Conservation (phyloP, 2,329 filamentous ascomycete genomes). For the Amylocarpus encephaloides region DNA sequence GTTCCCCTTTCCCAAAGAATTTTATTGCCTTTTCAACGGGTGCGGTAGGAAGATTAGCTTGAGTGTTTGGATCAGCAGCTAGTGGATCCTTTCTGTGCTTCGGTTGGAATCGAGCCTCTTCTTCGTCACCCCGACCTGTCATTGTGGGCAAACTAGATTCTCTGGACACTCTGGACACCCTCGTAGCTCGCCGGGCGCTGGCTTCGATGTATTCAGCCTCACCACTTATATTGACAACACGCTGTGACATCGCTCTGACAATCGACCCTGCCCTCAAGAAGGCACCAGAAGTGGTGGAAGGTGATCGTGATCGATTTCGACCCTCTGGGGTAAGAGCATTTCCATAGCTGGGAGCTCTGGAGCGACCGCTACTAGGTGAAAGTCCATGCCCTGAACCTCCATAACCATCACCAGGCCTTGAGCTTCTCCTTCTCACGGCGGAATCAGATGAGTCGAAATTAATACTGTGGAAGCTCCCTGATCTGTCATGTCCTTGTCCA, state of each 20-base stretch:
- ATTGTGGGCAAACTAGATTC: conserved; percentile 7
- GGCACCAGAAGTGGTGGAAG: conserved; percentile 59
- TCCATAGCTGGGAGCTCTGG: conserved; percentile 51
- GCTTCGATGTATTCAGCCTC: conserved; percentile 79
- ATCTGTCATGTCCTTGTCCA: conserved; percentile 42
- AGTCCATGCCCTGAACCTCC: conserved; percentile 53
- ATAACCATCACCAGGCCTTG: conserved; percentile 55
- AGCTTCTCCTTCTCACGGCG: conserved; percentile 33
- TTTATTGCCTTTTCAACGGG: conserved; percentile 29
- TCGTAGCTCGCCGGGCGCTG: conserved; percentile 33
- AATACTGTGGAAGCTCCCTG: conserved; percentile 45
- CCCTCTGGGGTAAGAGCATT: conserved; percentile 47
- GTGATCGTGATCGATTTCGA: conserved; percentile 44
- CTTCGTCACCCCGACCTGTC: conserved; percentile 23
- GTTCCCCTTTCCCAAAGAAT: conserved; percentile 21
- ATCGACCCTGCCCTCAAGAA: conserved; percentile 67
- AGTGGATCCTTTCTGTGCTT: conserved; percentile 26
- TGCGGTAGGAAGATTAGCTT: conserved; percentile 19
- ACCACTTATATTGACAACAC: conserved; percentile 95
- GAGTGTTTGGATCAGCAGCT: conserved; percentile 30
- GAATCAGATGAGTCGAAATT: conserved; percentile 39
- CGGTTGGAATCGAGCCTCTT: conserved; percentile 18
- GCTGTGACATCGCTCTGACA: conserved; percentile 84
- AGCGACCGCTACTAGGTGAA: conserved; percentile 31
- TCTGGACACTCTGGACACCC: conserved; percentile 7